These are phyloP conservation scores for Tylopilus sp. DNA, from an alignment of 768 basidiomycete genomes.

Conservation along the genomic window DNA sequence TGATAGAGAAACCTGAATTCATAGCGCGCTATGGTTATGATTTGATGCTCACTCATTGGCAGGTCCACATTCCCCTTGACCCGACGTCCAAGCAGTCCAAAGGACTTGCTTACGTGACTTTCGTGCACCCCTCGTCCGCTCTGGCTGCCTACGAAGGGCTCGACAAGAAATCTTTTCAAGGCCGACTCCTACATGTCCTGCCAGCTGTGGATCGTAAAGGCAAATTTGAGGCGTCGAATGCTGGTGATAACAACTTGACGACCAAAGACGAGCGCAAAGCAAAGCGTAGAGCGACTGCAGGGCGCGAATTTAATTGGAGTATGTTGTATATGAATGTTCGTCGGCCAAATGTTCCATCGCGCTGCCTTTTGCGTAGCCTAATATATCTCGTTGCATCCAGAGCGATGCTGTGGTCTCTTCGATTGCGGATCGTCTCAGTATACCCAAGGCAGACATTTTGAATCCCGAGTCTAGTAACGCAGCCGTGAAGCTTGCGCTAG, in stretches of 20 bases:
- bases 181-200: conserved; percentile 86
- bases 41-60: conserved; percentile 3
- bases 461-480: conserved; percentile 78
- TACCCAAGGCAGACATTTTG: conserved; percentile 84
- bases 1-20: conserved; percentile 37
- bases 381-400: conserved; percentile 40
- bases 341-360: conserved; percentile 27
- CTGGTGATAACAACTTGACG: conserved; percentile 41
- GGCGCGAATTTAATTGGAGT: conserved; percentile 87
- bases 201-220: conserved; percentile 72
- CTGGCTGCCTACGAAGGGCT: conserved; percentile 72
- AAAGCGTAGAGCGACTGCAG: conserved; percentile 64
- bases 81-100: conserved; percentile 44
- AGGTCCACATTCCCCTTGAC: conserved; percentile 61
- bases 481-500: conserved; percentile 92
- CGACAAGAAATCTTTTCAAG: conserved; percentile 86
- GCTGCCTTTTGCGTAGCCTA: conserved; percentile 15
- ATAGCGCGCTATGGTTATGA: background rate
- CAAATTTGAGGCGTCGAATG: conserved; percentile 41
- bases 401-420: conserved; percentile 92
- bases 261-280: conserved; percentile 58
- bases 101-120: conserved; percentile 63
- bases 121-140: conserved; percentile 43
- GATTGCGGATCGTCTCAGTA: conserved; percentile 82
- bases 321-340: conserved; percentile 97